Base-by-base conservation (phyloP, 306 rosid genomes). In the Rosa chinensis region DNA sequence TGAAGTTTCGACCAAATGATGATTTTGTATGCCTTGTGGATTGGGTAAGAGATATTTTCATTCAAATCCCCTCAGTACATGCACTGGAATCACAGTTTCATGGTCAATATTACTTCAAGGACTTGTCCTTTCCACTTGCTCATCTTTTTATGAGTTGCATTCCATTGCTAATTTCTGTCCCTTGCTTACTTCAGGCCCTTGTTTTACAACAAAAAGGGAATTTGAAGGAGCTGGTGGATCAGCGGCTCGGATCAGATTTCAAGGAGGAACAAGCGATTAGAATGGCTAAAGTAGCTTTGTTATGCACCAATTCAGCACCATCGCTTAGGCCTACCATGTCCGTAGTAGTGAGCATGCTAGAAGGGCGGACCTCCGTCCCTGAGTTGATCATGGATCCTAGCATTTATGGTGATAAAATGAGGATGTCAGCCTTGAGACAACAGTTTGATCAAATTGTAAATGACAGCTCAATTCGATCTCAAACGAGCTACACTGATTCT, bases 21-120 rank as follows among this genome's bases (percentile, higher is more conserved):
- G 39, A 78, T 5, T 78, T 48, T 59, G 77, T 78, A 4, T 58
- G 82, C 71, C 82, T 78, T 58, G 70, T 78, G 75, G 82, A 78
- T 78, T 78, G 68, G 55, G 82, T 78, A 78, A 70, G 77, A 74
- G 10, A 14, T 4, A 53, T 3, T 45, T 11, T n/a, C 66, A 55
- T 18, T 32, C 8, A 32, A 53, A 73, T 50, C n/a, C 3, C 2
- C 13, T 17, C 10, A 9, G 5, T 10, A 32, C 76, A 17, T 49
- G 45, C 63, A 32, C 44, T 72, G 39, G 4, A 28, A 49, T 4
- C 62, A 49, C 45, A 8, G 17, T 35, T 72, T 50, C 10, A 13
- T 32, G 17, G 8, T 11, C 45, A 17, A 37, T 21, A 2, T 59
- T 59, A 21, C 13, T 21, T n/a, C 8, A 59, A 7, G 35, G 14